Base-by-base conservation (phyloP, 2,329 filamentous ascomycete species). In the Alternaria burnsii region DNA sequence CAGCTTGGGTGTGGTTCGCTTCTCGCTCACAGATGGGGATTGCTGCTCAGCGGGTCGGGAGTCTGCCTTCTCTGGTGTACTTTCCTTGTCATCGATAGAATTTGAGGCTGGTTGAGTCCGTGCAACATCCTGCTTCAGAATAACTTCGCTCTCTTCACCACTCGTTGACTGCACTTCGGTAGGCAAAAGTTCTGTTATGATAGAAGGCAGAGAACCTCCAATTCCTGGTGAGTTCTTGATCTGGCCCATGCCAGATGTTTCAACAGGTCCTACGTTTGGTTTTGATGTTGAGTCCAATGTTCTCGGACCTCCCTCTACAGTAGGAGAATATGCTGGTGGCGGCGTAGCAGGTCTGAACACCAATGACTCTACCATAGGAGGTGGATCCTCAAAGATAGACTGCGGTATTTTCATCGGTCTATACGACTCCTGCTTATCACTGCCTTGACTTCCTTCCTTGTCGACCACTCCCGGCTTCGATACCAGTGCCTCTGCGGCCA, bases 311-410 rank as follows among this genome's bases (percentile, higher is more conserved):
- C 4, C 24, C 20, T 32, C 5, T 16, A 16, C 9, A 2, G 11
- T n/a, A 48, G 51, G 18, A 5, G 58, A 53, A 22, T 72, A 74
- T 20, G 67, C 69, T 7, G 72, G 73, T n/a, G 73, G 72, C 16
- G 68, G 72, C 20, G 68, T 71, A 38, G 59, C 61, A 10, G 61
- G 43, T 24, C 36, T 26, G 20, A 63, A 55, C 5, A 51, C 24
- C 32, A 52, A 24, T 9, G 51, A 24, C 38, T 55, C 58, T 20
- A 67, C 26, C 10, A 56, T 10, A 1, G 66, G 64, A 16, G 62
- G 65, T 18, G 59, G 61, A 42, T 72, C 58, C n/a, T 64, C 57
- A 55, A 72, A 73, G 1, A 73, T 71, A 9, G 62, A 66, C 51
- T 69, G 66, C 14, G 69, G 70, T 50, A 71, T 59, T 22, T 43